These are phyloP conservation scores for Dichomitus squalens DNA, from an alignment of 1,284 basidiomycete genomes.

Conservation along the genomic window DNA sequence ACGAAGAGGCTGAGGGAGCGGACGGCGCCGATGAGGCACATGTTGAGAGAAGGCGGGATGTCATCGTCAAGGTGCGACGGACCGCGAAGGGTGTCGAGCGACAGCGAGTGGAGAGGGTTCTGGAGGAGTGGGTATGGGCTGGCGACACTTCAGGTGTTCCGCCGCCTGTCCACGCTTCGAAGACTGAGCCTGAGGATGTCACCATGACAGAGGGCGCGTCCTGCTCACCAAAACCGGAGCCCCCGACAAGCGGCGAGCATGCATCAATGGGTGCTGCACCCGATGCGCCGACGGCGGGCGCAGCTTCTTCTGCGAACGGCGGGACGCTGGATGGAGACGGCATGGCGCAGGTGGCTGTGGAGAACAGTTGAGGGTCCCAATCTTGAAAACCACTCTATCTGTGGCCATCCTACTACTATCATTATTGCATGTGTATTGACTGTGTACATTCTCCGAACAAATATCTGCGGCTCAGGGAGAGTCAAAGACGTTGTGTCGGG, in stretches of 20 bases:
- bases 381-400: background rate
- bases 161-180: slow-evolving; percentile 1
- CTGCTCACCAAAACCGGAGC: background rate
- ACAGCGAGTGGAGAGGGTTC: slow-evolving; percentile 65
- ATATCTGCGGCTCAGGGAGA: background rate
- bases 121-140: slow-evolving; percentile 69
- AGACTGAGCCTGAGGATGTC: slow-evolving; percentile 11
- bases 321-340: slow-evolving; percentile 1
- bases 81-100: slow-evolving; percentile 61
- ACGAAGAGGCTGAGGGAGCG: slow-evolving; percentile 31
- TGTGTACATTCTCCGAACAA: slow-evolving; percentile 1
- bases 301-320: background rate
- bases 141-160: slow-evolving; percentile 4
- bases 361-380: background rate
- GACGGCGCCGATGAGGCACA: slow-evolving; percentile 44
- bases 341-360: slow-evolving; percentile 1
- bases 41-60: slow-evolving; percentile 51
- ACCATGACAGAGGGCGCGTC: slow-evolving; percentile 8
- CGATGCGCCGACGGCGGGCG: background rate
- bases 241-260: slow-evolving; percentile 8
- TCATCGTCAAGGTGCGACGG: slow-evolving; percentile 60
- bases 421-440: slow-evolving; percentile 16
- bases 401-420: slow-evolving; percentile 7
- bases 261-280: slow-evolving; percentile 4
- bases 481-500: background rate